phyloP scores from a whole-genome alignment of 768 basidiomycete genomes.

The Boletus pseudopeckii region DNA sequence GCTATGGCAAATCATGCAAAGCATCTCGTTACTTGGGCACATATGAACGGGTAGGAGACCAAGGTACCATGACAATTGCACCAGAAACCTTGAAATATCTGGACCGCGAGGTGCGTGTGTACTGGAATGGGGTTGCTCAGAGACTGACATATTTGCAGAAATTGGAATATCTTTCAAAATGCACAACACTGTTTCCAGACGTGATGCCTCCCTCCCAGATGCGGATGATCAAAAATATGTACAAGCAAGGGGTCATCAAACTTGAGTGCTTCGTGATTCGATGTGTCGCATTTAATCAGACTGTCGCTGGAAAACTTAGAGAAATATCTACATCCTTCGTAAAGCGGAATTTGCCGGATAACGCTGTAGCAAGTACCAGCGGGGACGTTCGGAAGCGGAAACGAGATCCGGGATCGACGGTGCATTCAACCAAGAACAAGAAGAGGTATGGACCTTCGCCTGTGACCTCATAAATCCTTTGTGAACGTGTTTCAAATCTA shows the following conservation, averaged over 20 bases:
- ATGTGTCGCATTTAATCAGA: constrained; percentile 18
- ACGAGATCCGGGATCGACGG: not conserved
- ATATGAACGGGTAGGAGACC: constrained; percentile 21
- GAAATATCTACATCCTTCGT: not conserved
- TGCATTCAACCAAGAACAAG: constrained; percentile 2
- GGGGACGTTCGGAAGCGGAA: constrained; percentile 13
- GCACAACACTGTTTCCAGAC: constrained; percentile 21
- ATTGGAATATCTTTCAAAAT: constrained; percentile 12
- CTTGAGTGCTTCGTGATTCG: constrained; percentile 26
- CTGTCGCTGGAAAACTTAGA: constrained; percentile 14
- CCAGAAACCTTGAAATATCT: constrained; percentile 10
- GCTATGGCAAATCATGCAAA: constrained; percentile 1
- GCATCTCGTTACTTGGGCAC: constrained; percentile 22
- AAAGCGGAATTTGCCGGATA: not conserved
- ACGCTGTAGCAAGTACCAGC: not conserved
- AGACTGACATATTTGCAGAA: constrained; percentile 12
- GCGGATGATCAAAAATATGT: constrained; percentile 28
- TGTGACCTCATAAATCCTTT: not conserved
- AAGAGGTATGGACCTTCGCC: constrained; percentile 3
- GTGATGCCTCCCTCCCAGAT: constrained; percentile 23
- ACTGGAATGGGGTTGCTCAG: not conserved
- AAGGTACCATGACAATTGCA: constrained; percentile 13
- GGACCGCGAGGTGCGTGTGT: constrained; percentile 2
- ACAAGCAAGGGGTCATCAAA: constrained; percentile 27
- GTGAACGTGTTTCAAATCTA: not conserved